Base-by-base conservation (phyloP, 2,329 filamentous ascomycete species). In the Neopestalotiopsis sp. region DNA sequence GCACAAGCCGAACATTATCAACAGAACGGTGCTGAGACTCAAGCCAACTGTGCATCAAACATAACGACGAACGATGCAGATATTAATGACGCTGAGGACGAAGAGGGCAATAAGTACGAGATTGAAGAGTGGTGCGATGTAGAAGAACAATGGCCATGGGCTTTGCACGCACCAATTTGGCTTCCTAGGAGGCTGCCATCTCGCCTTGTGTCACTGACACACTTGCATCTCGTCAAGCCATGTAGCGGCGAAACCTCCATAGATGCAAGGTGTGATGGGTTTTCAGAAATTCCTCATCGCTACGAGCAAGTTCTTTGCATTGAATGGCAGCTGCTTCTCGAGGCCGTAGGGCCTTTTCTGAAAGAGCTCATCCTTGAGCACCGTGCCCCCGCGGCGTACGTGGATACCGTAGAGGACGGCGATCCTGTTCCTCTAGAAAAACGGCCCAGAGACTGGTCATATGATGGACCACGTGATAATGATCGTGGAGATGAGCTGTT, bases 331-430 rank as follows among this genome's bases (percentile, higher is more conserved):
- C 32, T 6, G 14, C 62, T 68, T 10, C 20, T 68, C 9, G 24
- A 24, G 24, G 67, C 14, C 3, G 24, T 62, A 2, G 53, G 38
- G 2, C 20, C 5, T 17, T 61, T 62, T 6, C 32, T 68, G 28
- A 42, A 40, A 13, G 67, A 68, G n/a, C 49, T 66, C 34, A 61
- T 68, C 10, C 34, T 68, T 1, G 67, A 68, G 62, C 67, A 68
- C 32, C 62, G 67, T 12, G 17, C 49, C 6, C 61, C 32, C 20
- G 14, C 57, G 32, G 34, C 17, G 14, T 13, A 12, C 2, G 62
- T 53, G 14, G 2, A 68, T 6, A 10, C 12, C 6, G 53, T 53
- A 14, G 13, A 5, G n/a, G 28, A 68, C 28, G 67, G 67, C 12
- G 53, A 53, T 5, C n/a, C n/a, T n/a, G n/a, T 53, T 10, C 34